phyloP scores from a whole-genome alignment of 208 protist species.

The Trypanosoma melophagium region DNA sequence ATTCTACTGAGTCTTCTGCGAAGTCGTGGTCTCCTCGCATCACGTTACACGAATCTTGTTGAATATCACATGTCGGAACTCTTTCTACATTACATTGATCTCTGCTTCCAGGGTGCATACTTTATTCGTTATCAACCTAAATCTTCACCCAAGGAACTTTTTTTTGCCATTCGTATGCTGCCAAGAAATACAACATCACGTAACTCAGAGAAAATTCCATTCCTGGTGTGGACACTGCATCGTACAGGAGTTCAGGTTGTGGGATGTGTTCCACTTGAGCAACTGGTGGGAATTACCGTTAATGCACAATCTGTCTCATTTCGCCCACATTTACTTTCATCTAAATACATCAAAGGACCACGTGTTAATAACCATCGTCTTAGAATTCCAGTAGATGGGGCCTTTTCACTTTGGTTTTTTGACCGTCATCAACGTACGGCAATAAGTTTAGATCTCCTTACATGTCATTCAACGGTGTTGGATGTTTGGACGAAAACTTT shows the following conservation, averaged over 20 bases:
- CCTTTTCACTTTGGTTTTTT: constrained; percentile 78
- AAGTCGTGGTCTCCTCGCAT: constrained; percentile 55
- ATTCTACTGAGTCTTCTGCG: constrained; percentile 65
- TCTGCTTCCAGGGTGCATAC: constrained; percentile 66
- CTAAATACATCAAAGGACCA: constrained; percentile 55
- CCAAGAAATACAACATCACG: constrained; percentile 30
- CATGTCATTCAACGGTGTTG: constrained; percentile 66
- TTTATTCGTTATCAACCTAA: constrained; percentile 66
- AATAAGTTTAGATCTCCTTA: constrained; percentile 62
- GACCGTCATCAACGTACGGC: constrained; percentile 30
- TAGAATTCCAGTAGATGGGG: constrained; percentile 50
- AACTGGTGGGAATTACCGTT: constrained; percentile 69
- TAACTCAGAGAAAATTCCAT: constrained; percentile 39
- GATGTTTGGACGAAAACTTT: constrained; percentile 79
- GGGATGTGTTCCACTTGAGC: constrained; percentile 51
- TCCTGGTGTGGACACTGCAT: constrained; percentile 61
- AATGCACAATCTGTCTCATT: constrained; percentile 46
- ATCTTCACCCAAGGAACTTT: constrained; percentile 70
- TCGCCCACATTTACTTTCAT: constrained; percentile 46
- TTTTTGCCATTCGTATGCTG: constrained; percentile 71
- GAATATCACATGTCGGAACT: constrained; percentile 87
- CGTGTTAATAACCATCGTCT: constrained; percentile 60
- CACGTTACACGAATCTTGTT: constrained; percentile 54
- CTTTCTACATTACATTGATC: constrained; percentile 69
- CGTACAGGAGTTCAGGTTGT: constrained; percentile 48